These are phyloP conservation scores for Fraxinus greggii DNA, from an alignment of 305 asterid species.

Conservation along the genomic window DNA sequence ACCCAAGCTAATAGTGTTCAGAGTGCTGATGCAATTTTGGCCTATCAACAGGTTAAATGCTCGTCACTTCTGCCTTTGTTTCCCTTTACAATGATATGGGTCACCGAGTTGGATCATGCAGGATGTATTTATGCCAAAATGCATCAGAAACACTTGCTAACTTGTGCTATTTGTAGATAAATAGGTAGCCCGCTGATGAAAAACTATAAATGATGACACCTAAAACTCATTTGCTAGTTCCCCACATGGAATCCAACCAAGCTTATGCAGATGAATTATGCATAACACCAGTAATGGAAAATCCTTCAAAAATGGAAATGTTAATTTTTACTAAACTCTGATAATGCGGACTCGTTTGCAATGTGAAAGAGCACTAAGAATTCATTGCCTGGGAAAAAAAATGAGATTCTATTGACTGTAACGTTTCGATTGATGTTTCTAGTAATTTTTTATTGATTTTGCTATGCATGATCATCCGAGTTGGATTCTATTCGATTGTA, in stretches of 20 bases:
- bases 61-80: neutral
- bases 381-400: neutral
- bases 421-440: neutral
- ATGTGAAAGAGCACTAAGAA: conserved; percentile 8
- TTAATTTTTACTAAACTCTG: neutral
- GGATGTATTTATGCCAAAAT: conserved; percentile 17
- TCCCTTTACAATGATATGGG: neutral
- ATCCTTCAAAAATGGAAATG: conserved; percentile 8
- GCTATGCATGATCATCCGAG: neutral
- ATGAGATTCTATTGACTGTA: neutral
- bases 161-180: neutral
- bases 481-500: neutral
- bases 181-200: neutral
- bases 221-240: conserved; percentile 5
- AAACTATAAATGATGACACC: conserved; percentile 6
- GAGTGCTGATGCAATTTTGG: conserved; percentile 93
- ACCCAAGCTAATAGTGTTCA: conserved; percentile 98
- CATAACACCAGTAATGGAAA: neutral
- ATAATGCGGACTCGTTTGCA: neutral
- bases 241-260: conserved; percentile 12
- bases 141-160: neutral
- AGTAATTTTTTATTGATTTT: neutral
- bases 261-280: conserved; percentile 8
- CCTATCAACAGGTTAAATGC: conserved; percentile 81
- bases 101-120: conserved; percentile 7